phyloP scores from a whole-genome alignment of 805 yeast species.

The Yamadazyma phyllophila region DNA sequence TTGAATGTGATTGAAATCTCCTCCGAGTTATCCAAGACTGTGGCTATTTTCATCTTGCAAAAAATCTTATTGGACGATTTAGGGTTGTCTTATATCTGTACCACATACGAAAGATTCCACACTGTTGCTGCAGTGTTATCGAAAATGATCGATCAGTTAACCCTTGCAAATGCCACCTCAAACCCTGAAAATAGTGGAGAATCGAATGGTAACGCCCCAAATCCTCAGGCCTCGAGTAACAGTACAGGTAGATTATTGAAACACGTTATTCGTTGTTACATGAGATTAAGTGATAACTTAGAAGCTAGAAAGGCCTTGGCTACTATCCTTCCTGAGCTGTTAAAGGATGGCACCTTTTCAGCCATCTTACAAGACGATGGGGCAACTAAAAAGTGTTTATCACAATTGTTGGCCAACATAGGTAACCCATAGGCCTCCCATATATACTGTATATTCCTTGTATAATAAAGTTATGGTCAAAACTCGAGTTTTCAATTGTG shows the following conservation, averaged over 20 bases:
- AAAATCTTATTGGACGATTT: slow-evolving; percentile 88
- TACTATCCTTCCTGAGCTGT: slow-evolving; percentile 79
- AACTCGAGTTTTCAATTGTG: too few relatives aligned
- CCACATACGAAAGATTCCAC: slow-evolving; percentile 89
- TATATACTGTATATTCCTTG: slow-evolving; percentile 4
- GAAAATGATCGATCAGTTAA: slow-evolving; percentile 82
- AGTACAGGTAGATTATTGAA: slow-evolving; percentile 79
- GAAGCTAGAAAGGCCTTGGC: slow-evolving; percentile 88
- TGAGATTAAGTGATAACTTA: slow-evolving; percentile 82
- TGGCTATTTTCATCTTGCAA: slow-evolving; percentile 93
- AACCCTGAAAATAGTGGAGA: neutral
- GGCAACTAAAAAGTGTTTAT: slow-evolving; percentile 82
- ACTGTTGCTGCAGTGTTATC: slow-evolving; percentile 89
- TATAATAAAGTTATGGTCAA: neutral
- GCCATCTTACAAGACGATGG: slow-evolving; percentile 78
- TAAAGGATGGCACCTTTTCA: slow-evolving; percentile 84
- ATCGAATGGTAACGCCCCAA: slow-evolving; percentile 1
- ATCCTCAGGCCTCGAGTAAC: slow-evolving; percentile 18
- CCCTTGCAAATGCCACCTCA: slow-evolving; percentile 11
- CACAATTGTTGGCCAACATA: slow-evolving; percentile 73
- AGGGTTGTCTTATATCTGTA: slow-evolving; percentile 89
- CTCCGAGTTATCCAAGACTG: slow-evolving; percentile 90
- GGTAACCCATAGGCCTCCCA: slow-evolving; percentile 11
- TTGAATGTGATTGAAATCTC: slow-evolving; percentile 93
- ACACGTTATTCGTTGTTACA: slow-evolving; percentile 91